A percentile compares a stretch with the other conserved stretches of the same genome.
phyloP scores from a whole-genome alignment of 345 rosid species.

The Sisymbrium altissimum region DNA sequence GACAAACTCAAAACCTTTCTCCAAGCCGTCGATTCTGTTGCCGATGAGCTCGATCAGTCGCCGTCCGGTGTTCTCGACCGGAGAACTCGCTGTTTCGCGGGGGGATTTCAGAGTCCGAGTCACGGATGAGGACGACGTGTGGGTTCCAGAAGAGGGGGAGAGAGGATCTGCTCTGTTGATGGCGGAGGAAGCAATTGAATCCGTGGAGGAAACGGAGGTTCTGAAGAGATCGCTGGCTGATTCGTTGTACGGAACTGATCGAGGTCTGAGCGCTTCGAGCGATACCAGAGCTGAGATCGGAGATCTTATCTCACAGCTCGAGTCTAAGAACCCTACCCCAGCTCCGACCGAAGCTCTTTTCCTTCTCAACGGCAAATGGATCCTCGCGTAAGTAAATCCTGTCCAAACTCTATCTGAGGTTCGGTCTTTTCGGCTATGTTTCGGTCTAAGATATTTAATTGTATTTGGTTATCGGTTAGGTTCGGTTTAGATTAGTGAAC shows the following conservation, averaged over 20 bases:
- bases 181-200: slow-evolving; percentile 43
- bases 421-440: too few relatives aligned
- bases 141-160: slow-evolving; percentile 28
- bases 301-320: slow-evolving; percentile 86
- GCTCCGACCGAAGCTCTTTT: slow-evolving; percentile 80
- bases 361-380: slow-evolving; percentile 90
- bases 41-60: slow-evolving; percentile 12
- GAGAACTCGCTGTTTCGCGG: slow-evolving; percentile 23
- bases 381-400: slow-evolving; percentile 65
- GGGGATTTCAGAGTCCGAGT: slow-evolving; percentile 35
- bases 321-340: slow-evolving; percentile 80
- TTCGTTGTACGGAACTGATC: slow-evolving; percentile 72
- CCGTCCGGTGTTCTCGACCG: neutral
- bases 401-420: neutral
- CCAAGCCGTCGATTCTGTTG: slow-evolving; percentile 14
- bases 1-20: neutral
- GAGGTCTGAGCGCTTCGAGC: slow-evolving; percentile 70
- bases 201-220: slow-evolving; percentile 44
- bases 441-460: too few relatives aligned
- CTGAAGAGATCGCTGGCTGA: slow-evolving; percentile 62
- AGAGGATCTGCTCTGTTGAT: slow-evolving; percentile 26
- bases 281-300: slow-evolving; percentile 89
- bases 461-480: too few relatives aligned
- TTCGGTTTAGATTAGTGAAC: too few relatives aligned
- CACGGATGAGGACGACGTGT: slow-evolving; percentile 27